Evolutionary conservation across 2,329 filamentous ascomycete genomes (phyloP).

Genomic region (Bipolaris zeicola): DNA sequence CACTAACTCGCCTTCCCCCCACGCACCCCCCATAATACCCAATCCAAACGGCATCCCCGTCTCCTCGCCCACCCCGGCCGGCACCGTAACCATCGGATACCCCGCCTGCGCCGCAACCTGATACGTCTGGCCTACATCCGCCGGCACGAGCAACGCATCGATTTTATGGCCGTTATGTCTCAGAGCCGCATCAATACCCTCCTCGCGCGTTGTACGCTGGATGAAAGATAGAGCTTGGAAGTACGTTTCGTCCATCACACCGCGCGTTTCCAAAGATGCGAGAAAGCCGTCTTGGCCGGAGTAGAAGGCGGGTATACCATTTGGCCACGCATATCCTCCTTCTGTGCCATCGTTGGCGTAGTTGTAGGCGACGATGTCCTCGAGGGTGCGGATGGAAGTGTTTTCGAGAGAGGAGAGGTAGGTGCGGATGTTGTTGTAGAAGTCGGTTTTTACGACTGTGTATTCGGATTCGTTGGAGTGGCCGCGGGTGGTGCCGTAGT

Average conservation of each 20-base stretch:
- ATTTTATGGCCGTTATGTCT: conserved; percentile 53
- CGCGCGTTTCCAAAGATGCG: conserved; percentile 65
- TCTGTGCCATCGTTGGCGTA: conserved; percentile 67
- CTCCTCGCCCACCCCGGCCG: conserved; percentile 60
- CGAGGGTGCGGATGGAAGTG: conserved; percentile 25
- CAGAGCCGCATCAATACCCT: conserved; percentile 73
- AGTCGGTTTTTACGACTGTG: conserved; percentile 73
- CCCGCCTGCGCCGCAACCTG: conserved; percentile 77
- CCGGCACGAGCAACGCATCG: conserved; percentile 69
- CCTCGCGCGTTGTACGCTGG: conserved; percentile 62
- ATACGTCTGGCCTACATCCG: conserved; percentile 69
- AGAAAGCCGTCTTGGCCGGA: conserved; percentile 75
- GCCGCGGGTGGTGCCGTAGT: conserved; percentile 65
- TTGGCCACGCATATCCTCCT: conserved; percentile 65
- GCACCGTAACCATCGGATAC: conserved; percentile 74
- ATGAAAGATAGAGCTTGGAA: conserved; percentile 68
- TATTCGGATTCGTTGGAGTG: conserved; percentile 76
- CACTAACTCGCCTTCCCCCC: conserved; percentile 63
- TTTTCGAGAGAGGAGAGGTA: conserved; percentile 69
- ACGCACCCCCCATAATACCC: conserved; percentile 63
- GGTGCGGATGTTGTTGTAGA: conserved; percentile 68
- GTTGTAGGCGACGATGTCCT: conserved; percentile 45
- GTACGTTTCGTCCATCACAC: conserved; percentile 68
- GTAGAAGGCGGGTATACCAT: conserved; percentile 56
- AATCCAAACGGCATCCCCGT: conserved; percentile 55